These are phyloP conservation scores for Pestalotiopsis sp. DNA, from an alignment of 2,329 filamentous ascomycete species.

Conservation along the genomic window DNA sequence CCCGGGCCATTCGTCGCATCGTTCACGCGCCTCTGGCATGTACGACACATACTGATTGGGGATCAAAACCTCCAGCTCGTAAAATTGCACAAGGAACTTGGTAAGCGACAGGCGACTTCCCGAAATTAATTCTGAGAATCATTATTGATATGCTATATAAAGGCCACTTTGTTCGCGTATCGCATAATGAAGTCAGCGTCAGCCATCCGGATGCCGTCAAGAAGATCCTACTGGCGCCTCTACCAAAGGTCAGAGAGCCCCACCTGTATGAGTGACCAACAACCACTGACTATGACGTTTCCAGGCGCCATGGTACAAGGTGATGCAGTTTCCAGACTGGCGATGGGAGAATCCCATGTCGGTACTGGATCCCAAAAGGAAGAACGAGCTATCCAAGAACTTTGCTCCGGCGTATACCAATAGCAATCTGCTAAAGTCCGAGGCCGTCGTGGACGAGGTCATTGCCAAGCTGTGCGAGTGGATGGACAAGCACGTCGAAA, in stretches of 20 bases:
- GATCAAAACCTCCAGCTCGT: slow-evolving; percentile 37
- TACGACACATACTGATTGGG: slow-evolving; percentile 33
- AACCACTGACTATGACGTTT: neutral
- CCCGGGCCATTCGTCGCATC: slow-evolving; percentile 41
- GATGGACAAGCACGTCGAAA: slow-evolving; percentile 6
- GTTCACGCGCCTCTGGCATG: slow-evolving; percentile 38
- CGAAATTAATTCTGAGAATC: too few species aligned
- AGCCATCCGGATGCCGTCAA: slow-evolving; percentile 40
- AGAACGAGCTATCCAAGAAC: slow-evolving; percentile 21
- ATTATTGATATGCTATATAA: neutral
- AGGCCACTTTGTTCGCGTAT: slow-evolving; percentile 42
- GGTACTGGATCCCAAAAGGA: slow-evolving; percentile 13
- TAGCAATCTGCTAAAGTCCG: slow-evolving; percentile 22
- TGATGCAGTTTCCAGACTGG: slow-evolving; percentile 14
- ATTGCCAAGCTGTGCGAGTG: slow-evolving; percentile 11
- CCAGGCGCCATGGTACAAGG: slow-evolving; percentile 6
- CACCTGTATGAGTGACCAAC: neutral
- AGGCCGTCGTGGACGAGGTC: slow-evolving; percentile 12
- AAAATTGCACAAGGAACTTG: slow-evolving; percentile 37
- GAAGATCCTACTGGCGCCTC: slow-evolving; percentile 32
- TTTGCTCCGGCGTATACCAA: slow-evolving; percentile 27
- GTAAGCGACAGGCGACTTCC: slow-evolving; percentile 18
- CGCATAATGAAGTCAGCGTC: slow-evolving; percentile 42
- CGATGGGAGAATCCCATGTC: slow-evolving; percentile 14
- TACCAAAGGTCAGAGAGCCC: slow-evolving; percentile 28